Conservation (phyloP, 495 filamentous ascomycete genomes). For the Trypethelium eluteriae region DNA sequence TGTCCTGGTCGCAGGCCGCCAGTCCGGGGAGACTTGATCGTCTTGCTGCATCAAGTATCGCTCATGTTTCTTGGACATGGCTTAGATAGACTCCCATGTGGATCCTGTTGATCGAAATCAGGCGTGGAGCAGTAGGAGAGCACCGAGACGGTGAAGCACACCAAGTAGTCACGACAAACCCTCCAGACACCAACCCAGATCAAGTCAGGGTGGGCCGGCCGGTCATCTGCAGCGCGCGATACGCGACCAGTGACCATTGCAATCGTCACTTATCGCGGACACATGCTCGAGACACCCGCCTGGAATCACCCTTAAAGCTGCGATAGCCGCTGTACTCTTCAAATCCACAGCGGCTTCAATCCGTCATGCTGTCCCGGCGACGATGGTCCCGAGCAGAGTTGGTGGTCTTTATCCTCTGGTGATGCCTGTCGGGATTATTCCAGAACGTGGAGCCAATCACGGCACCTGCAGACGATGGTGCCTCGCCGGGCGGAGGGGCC, state of each 20-base stretch:
- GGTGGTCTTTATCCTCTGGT: conserved; percentile 7
- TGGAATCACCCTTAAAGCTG: conserved; percentile 4
- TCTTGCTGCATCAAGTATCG: conserved; percentile 7
- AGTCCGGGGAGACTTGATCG: not conserved
- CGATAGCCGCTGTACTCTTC: not conserved
- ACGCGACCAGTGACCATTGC: not conserved
- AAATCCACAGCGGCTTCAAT: not conserved
- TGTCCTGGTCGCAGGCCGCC: not conserved
- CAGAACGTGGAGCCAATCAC: conserved; percentile 1
- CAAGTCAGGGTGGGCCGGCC: not conserved
- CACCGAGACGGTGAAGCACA: not conserved
- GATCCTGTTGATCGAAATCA: not conserved
- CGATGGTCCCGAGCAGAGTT: not conserved
- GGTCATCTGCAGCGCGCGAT: conserved; percentile 10
- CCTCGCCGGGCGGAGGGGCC: not conserved
- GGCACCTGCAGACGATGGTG: not conserved
- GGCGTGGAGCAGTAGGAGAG: not conserved
- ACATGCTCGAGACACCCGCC: not conserved
- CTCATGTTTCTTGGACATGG: not conserved
- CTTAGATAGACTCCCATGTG: not conserved
- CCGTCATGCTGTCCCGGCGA: not conserved
- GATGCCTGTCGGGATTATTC: conserved; percentile 4
- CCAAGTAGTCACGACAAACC: not conserved
- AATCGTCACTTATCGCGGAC: conserved; percentile 3
- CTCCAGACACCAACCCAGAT: not conserved